Percentiles rank a stretch among this genome's conserved stretches.
Conservation (phyloP, 768 basidiomycete species). For the Grammothele lineata region DNA sequence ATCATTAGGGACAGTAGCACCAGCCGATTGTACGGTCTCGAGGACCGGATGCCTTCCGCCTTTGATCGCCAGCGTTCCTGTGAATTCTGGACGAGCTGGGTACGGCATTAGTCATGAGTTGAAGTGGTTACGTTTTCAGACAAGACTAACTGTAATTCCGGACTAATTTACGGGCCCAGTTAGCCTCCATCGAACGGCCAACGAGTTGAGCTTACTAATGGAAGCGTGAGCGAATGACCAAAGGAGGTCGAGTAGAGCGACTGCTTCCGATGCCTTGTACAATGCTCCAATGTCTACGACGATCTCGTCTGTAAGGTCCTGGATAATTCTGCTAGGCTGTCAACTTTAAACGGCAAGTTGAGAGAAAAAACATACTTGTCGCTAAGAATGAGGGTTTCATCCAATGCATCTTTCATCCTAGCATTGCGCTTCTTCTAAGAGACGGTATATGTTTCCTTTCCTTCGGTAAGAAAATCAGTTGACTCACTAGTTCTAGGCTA, state of each 20-base stretch:
- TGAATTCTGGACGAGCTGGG: slow-evolving; percentile 91
- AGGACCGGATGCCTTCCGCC: slow-evolving; percentile 85
- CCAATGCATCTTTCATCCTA: slow-evolving; percentile 85
- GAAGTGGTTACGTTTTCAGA: too few relatives aligned
- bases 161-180: too few relatives aligned
- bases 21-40: slow-evolving; percentile 64
- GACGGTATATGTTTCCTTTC: background rate
- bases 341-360: background rate
- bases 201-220: slow-evolving; percentile 70
- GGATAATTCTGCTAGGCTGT: slow-evolving; percentile 56
- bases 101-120: too few relatives aligned
- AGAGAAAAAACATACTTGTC: slow-evolving; percentile 47
- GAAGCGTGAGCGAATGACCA: slow-evolving; percentile 84
- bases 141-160: slow-evolving; percentile 54
- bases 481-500: slow-evolving; percentile 73
- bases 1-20: slow-evolving; percentile 82
- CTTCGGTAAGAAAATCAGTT: background rate
- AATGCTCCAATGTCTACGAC: slow-evolving; percentile 71
- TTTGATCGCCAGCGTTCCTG: slow-evolving; percentile 86
- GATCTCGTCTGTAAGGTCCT: slow-evolving; percentile 69
- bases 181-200: background rate
- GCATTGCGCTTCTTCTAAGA: slow-evolving; percentile 82
- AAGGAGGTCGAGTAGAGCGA: slow-evolving; percentile 86
- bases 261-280: slow-evolving; percentile 90
- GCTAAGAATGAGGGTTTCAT: slow-evolving; percentile 84